phyloP scores from a whole-genome alignment of 2,329 filamentous ascomycete genomes.

The Penicillium sp. region DNA sequence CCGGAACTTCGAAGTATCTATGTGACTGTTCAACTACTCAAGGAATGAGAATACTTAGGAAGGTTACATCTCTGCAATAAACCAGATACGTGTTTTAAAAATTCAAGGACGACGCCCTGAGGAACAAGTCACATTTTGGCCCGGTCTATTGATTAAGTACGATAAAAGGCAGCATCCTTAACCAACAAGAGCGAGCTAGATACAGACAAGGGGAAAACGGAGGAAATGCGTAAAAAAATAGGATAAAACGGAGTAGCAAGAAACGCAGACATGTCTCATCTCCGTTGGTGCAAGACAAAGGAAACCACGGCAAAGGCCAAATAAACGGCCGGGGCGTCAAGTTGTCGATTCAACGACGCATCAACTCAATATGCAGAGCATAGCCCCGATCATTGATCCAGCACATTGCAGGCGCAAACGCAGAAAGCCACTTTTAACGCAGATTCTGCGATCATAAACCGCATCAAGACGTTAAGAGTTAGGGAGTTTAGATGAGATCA shows the following conservation, averaged over 20 bases:
- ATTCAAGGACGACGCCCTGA: slow-evolving; percentile 23
- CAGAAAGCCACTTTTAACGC: slow-evolving; percentile 44
- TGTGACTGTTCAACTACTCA: too few species aligned
- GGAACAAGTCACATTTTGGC: slow-evolving; percentile 41
- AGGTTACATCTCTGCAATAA: neutral
- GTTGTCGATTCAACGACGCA: slow-evolving; percentile 10
- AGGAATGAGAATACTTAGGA: neutral
- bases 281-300: slow-evolving; percentile 39
- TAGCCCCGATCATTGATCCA: slow-evolving; percentile 9
- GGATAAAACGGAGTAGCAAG: slow-evolving; percentile 37
- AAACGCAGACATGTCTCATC: slow-evolving; percentile 41
- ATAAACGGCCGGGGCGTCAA: neutral
- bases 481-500: slow-evolving; percentile 47
- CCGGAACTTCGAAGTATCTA: too few species aligned
- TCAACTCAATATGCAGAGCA: slow-evolving; percentile 15
- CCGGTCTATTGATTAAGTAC: slow-evolving; percentile 39
- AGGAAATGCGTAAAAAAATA: slow-evolving; percentile 31
- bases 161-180: slow-evolving; percentile 35
- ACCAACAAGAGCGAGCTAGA: slow-evolving; percentile 40
- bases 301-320: slow-evolving; percentile 35
- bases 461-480: slow-evolving; percentile 36
- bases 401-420: slow-evolving; percentile 31
- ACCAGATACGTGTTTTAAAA: neutral
- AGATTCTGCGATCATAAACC: slow-evolving; percentile 40
- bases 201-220: slow-evolving; percentile 34